Conservation (phyloP, 768 basidiomycete species). For the Porpolomopsis calyptriformis region DNA sequence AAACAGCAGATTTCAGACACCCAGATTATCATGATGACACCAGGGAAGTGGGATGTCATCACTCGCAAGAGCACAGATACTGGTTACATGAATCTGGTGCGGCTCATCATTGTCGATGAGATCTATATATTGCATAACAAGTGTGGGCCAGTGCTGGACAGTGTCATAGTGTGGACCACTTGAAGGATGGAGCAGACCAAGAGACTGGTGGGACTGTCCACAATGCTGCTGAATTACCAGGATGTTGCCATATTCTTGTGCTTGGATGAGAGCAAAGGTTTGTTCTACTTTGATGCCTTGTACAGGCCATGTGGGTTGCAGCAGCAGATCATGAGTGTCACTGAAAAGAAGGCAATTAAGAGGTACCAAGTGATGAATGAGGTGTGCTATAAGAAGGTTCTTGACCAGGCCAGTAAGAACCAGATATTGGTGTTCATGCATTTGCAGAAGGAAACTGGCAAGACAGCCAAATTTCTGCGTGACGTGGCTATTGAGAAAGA, state of each 20-base stretch:
- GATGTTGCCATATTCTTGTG: conserved; percentile 97
- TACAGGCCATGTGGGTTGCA: conserved; percentile 92
- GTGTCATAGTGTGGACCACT: conserved; percentile 81
- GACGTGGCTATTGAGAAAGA: conserved; percentile 96
- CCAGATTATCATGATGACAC: conserved; percentile 96
- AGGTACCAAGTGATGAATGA: conserved; percentile 97
- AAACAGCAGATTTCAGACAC: conserved; percentile 96
- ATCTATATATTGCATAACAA: conserved; percentile 97
- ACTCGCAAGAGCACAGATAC: conserved; percentile 96
- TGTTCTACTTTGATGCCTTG: conserved; percentile 95
- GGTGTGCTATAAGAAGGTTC: conserved; percentile 97
- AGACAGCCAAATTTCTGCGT: conserved; percentile 88
- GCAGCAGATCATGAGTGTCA: conserved; percentile 94
- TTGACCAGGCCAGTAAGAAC: conserved; percentile 81
- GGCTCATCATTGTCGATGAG: conserved; percentile 95
- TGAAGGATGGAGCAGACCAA: conserved; percentile 89
- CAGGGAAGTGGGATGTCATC: conserved; percentile 99
- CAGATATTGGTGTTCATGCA: conserved; percentile 96
- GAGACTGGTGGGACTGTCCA: conserved; percentile 88
- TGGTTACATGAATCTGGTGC: conserved; percentile 91
- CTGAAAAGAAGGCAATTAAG: conserved; percentile 99
- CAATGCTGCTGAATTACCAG: conserved; percentile 96
- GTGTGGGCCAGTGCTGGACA: conserved; percentile 92
- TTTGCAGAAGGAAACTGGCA: conserved; percentile 97
- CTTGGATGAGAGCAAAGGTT: conserved; percentile 81